Evolutionary conservation across 257 asterid genomes (phyloP), one percentile per base, ranked within the genome.

Genomic region (Nyctanthes arbortristis): DNA sequence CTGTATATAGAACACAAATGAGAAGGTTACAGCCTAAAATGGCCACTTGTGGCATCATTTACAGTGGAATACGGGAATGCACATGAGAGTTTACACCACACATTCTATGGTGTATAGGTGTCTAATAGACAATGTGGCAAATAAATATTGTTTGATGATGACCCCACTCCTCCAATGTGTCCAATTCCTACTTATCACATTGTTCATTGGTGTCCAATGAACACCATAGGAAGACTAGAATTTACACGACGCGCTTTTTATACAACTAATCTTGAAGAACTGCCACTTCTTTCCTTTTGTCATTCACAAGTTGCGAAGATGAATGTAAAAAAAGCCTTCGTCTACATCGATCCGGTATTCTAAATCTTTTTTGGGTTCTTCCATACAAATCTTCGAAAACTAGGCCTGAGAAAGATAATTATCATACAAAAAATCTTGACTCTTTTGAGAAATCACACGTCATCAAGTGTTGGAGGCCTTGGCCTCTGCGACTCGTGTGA

Each of bases 391-490:
- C n/a, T n/a, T 59, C 59, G 62, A 71, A 60, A 18, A 18, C 52
- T 28, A 58, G 30, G n/a, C 57, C 14, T 1, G 56, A 61, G 24
- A 33, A 30, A 6, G 32, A 8, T 55, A n/a, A n/a, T n/a, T 28
- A 12, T 52, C 22, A 55, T 64, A 59, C 57, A 35, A 56, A 16
- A 63, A 30, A 62, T 11, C 5, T 45, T 27, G 27, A 27, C 11
- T 30, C 14, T 60, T 35, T 35, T 37, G n/a, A n/a, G 63, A 7
- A 9, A 65, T 90, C 90, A 92, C 59, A 82, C 97, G 43, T 85
- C 86, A 75, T n/a, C n/a, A n/a, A 37, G 54, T 4, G 66, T 78
- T 4, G 79, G 24, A 31, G 84, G 70, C 11, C 74, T 77, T 18
- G 84, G 60, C 22, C 75, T 52, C 3, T 20, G 2, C 0, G 79